Conservation (phyloP, 164 flowering plant genomes). For the Echeveria elegans region DNA sequence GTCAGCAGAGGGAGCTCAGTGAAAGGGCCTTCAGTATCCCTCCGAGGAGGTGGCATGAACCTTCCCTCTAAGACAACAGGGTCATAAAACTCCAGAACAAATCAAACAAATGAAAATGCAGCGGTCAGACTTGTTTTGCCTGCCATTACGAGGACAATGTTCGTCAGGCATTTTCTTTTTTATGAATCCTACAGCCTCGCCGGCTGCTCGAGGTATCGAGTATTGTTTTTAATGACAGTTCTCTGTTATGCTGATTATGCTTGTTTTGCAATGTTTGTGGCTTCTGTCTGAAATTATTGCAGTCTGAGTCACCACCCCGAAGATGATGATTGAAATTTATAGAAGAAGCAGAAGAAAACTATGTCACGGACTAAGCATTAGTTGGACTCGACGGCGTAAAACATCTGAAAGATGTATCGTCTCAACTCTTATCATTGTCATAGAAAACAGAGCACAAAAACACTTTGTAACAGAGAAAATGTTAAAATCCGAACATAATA, state of each 20-base stretch:
- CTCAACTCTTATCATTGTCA: too few species aligned
- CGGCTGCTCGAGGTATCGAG: neutral
- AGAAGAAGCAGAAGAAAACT: neutral
- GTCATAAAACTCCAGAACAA: neutral
- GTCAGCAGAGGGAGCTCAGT: conserved; percentile 5
- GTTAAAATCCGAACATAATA: too few species aligned
- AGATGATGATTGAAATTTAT: neutral
- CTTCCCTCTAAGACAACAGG: neutral
- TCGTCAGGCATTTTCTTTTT: neutral
- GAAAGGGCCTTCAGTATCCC: neutral
- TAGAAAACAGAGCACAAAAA: too few species aligned
- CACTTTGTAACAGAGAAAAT: too few species aligned
- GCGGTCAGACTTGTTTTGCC: neutral
- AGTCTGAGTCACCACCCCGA: too few species aligned
- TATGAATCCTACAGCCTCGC: neutral
- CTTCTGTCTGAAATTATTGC: neutral
- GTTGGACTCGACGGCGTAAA: too few species aligned
- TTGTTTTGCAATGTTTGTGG: too few species aligned
- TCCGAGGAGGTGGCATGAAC: neutral
- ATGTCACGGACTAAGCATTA: too few species aligned
- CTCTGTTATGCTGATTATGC: neutral
- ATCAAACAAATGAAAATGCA: neutral
- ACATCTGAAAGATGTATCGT: too few species aligned
- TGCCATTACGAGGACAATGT: neutral
- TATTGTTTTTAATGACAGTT: neutral